A percentile compares a stretch with the other conserved stretches of the same genome.
Conservation (phyloP, 176 grass and related monocot genomes). For the Tuctoria greenei region DNA sequence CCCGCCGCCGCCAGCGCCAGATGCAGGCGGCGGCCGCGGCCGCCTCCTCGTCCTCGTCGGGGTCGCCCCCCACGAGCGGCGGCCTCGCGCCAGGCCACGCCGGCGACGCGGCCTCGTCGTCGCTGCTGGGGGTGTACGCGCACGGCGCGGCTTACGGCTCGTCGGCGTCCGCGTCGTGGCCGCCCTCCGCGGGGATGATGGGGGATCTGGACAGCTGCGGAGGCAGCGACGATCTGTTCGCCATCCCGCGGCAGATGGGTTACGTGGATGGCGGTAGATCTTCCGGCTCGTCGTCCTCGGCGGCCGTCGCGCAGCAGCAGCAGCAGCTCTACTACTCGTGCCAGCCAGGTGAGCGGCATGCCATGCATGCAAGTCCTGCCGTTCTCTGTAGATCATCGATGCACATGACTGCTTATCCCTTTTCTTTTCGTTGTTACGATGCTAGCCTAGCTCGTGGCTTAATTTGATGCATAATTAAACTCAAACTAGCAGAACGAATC, state of each 20-base stretch:
- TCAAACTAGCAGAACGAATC: not conserved
- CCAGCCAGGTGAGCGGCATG: conserved; percentile 53
- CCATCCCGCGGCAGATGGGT: conserved; percentile 83
- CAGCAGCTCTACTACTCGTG: conserved; percentile 54
- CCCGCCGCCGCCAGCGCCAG: conserved; percentile 87
- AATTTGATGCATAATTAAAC: not conserved
- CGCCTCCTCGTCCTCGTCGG: conserved; percentile 26
- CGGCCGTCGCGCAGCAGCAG: conserved; percentile 38
- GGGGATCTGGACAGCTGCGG: conserved; percentile 29
- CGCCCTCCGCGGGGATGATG: conserved; percentile 41
- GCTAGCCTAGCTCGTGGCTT: not conserved
- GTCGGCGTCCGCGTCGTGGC: conserved; percentile 34
- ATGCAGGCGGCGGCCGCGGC: conserved; percentile 22
- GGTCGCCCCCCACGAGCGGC: conserved; percentile 7
- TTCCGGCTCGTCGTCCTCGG: conserved; percentile 30
- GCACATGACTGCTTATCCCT: not conserved
- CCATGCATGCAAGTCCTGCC: conserved; percentile 17
- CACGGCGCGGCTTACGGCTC: conserved; percentile 34
- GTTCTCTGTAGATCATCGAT: not conserved
- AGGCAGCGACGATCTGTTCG: conserved; percentile 73
- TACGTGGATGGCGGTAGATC: conserved; percentile 43
- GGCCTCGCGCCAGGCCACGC: conserved; percentile 16
- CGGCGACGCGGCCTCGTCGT: not conserved
- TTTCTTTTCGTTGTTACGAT: too few species aligned
- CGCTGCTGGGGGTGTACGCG: conserved; percentile 29